These are phyloP conservation scores for Sanghuangporus baumii DNA, from an alignment of 1,284 basidiomycete genomes.

Conservation along the genomic window DNA sequence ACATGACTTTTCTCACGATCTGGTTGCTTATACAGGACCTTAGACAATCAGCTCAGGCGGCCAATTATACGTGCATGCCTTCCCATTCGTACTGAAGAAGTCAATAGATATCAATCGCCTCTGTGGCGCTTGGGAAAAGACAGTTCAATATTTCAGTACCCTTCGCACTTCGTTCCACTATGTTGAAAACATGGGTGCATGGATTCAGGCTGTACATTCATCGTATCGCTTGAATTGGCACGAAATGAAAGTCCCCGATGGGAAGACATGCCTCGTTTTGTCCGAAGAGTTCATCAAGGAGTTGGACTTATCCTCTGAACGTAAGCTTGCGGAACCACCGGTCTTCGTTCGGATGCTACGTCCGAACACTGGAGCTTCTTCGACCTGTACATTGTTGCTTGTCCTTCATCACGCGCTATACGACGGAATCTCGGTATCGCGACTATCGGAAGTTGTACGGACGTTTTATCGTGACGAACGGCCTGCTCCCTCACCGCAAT, in stretches of 20 bases:
- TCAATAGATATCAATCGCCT: conserved; percentile 29
- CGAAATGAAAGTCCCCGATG: conserved; percentile 18
- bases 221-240: conserved; percentile 31
- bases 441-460: conserved; percentile 32
- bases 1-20: neutral
- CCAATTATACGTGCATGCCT: conserved; percentile 40
- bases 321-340: conserved; percentile 29
- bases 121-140: conserved; percentile 32
- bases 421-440: conserved; percentile 39
- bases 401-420: conserved; percentile 49
- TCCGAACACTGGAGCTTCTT: conserved; percentile 2
- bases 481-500: conserved; percentile 26
- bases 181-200: conserved; percentile 30
- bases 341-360: conserved; percentile 32
- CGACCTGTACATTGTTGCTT: conserved; percentile 30
- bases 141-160: conserved; percentile 31
- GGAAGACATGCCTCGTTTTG: conserved; percentile 16
- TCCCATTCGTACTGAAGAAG: conserved; percentile 33
- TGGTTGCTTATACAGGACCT: neutral
- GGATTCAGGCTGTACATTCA: conserved; percentile 42
- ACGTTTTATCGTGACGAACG: conserved; percentile 28
- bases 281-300: conserved; percentile 21
- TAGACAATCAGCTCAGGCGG: conserved; percentile 44
- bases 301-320: conserved; percentile 23
- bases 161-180: conserved; percentile 47